Base-by-base conservation (phyloP, 805 yeast genomes). In the Lachancea waltii region DNA sequence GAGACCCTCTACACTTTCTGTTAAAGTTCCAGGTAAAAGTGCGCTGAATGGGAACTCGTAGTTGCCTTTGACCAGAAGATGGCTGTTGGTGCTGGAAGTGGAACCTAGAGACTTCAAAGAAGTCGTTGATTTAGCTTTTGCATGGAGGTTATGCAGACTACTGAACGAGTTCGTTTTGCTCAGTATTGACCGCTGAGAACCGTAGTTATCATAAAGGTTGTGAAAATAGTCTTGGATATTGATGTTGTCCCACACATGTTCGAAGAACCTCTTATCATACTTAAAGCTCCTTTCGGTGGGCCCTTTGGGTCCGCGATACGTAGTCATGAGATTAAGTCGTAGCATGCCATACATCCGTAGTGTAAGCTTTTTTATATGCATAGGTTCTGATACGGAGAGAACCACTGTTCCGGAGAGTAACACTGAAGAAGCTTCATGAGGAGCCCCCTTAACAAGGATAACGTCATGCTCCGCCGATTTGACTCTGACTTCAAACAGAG, bases 11-110 rank as follows among this genome's bases (percentile, higher is more conserved):
- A 92, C 80, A 19, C 94, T 80, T 59, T 92, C 98, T 1, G 86
- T 79, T 32, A 83, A 70, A 26, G 78, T 69, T 1, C 97, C 97
- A 0, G 95, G 95, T 16, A 90, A 55, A 17, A 87, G 70, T 0
- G 90, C 73, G 44, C 81, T 81, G 57, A 92, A 92, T 0, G 97
- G 97, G 50, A 92, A 76, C 53, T 84, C 95, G 55, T 90, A 87
- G 58, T 84, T 84, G 0, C 97, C 97, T 43, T 72, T 76, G 1
- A 68, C 69, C 39, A 83, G 57, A 4, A 69, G 61, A 43, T 72
- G 75, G 22, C 58, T 35, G 52, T 41, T 13, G 50, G 48, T 26
- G 42, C 42, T 30, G 11, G 49, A 36, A 14, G 47, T 36, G 1
- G 62, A 57, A 3, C 63, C 56, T 26, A 63, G 47, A 3, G 64